Evolutionary conservation across 768 basidiomycete genomes (phyloP), one percentile per base, ranked within the genome.

Genomic region (Suillus subaureus): DNA sequence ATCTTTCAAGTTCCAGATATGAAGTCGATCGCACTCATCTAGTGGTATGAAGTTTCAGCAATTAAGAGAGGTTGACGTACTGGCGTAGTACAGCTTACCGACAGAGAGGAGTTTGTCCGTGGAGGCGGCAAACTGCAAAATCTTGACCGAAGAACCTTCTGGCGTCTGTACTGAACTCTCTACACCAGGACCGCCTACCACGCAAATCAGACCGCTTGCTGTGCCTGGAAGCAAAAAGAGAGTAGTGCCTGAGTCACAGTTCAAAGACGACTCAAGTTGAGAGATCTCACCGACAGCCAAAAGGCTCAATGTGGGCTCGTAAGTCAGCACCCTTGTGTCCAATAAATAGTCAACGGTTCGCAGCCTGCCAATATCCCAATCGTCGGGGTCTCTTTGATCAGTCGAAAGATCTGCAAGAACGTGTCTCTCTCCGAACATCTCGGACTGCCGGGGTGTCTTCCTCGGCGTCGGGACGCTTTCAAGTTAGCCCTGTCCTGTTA

Each of bases 151-250:
- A 23, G 77, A 71, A 13, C 79, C 74, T 55, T 86, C 79, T 12
- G 84, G 83, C 13, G 89, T 71, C 18, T 71, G 72, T 39, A 90
- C 71, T 62, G 75, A 83, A 52, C 75, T 75, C 61, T 87, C 82
- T 15, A 94, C 90, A 4, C 89, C 86, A 3, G 89, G 84, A 6
- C 85, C 81, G 2, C 94, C 95, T 68, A 88, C 85, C 31, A 95
- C 68, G 64, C 88, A 81, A 40, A 96, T 82, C 1, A 73, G 64
- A 0, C 94, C 93, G n/a, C 76, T 72, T 6, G 82, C 74, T 0
- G 92, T 93, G 3, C 91, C 93, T 90, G 61, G 28, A 9, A 21
- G 43, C 26, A n/a, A 45, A 33, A 61, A 57, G 45, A 18, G 16
- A 33, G 28, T 9, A 18, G 37, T 16, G 16, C n/a, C 7, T 37